These are phyloP conservation scores for Coccomyxa subellipsoidea DNA, from an alignment of 163 green algal genomes.

Conservation along the genomic window DNA sequence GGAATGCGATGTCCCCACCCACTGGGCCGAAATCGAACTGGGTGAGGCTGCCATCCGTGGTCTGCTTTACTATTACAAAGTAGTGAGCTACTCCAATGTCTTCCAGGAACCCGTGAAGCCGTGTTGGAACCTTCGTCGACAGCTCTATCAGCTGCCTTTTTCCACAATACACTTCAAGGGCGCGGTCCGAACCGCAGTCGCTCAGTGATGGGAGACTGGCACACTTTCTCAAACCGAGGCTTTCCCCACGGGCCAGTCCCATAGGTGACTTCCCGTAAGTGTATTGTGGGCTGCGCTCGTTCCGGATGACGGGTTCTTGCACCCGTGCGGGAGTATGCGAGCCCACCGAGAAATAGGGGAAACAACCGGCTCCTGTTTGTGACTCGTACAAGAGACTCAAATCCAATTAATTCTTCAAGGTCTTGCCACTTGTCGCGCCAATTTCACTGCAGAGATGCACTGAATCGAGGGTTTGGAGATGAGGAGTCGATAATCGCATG, in stretches of 20 bases:
- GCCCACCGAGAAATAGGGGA: no score
- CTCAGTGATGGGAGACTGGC: background rate
- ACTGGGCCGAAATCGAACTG: constrained; percentile 61
- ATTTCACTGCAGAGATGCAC: no score
- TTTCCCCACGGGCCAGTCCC: background rate
- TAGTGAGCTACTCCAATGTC: constrained; percentile 48
- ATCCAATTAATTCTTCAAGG: no score
- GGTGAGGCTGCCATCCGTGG: constrained; percentile 33
- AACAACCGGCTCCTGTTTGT: no score
- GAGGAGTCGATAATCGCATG: no score
- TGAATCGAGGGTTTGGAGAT: no score
- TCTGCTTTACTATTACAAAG: constrained; percentile 20
- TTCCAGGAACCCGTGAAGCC: constrained; percentile 7
- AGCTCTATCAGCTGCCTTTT: background rate
- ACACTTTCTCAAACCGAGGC: background rate
- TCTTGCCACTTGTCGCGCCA: no score
- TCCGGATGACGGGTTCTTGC: no score
- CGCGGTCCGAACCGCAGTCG: background rate
- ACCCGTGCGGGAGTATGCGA: no score
- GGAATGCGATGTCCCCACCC: constrained; percentile 30
- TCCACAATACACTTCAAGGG: constrained; percentile 15
- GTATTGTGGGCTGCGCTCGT: no score
- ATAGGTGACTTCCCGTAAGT: background rate
- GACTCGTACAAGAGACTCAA: no score
- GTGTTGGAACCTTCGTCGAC: constrained; percentile 11